Percentiles rank a stretch among this genome's conserved stretches.
Evolutionary conservation across 78 protist species (phyloP).

Genomic region (Planoprotostelium fungivorum): DNA sequence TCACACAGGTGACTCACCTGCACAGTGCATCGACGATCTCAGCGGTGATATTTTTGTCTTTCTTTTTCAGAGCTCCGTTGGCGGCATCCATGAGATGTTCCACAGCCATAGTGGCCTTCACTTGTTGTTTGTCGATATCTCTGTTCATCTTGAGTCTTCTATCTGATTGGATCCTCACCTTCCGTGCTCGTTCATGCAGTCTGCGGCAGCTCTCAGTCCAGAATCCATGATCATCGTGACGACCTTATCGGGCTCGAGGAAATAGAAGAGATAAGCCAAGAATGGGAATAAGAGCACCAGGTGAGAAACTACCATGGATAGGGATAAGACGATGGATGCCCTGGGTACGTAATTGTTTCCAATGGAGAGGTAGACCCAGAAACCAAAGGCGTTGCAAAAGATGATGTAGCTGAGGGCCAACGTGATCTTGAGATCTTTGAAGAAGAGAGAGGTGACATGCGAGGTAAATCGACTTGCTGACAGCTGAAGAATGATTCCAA

Average conservation of each 20-base stretch:
- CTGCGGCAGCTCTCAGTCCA: conserved; percentile 8
- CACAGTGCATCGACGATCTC: conserved; percentile 16
- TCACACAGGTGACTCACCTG: background rate
- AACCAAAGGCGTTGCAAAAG: background rate
- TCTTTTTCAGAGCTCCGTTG: background rate
- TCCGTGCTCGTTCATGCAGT: conserved; percentile 3
- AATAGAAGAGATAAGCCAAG: background rate
- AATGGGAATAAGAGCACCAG: conserved; percentile 9
- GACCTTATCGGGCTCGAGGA: conserved; percentile 10
- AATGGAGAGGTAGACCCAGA: background rate
- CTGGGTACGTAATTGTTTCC: background rate
- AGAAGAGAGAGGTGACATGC: background rate
- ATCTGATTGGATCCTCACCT: background rate
- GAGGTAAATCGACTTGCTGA: background rate
- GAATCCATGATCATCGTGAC: conserved; percentile 2
- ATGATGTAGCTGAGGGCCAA: background rate
- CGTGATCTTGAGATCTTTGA: background rate
- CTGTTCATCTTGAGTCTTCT: background rate
- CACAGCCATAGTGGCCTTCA: background rate
- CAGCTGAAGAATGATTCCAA: background rate
- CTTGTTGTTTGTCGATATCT: conserved; percentile 5
- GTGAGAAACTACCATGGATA: background rate
- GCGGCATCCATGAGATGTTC: conserved; percentile 2
- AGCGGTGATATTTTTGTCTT: conserved; percentile 3
- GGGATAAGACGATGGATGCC: background rate